Evolutionary conservation across 495 filamentous ascomycete genomes (phyloP).

Genomic region (Rusavskia elegans): DNA sequence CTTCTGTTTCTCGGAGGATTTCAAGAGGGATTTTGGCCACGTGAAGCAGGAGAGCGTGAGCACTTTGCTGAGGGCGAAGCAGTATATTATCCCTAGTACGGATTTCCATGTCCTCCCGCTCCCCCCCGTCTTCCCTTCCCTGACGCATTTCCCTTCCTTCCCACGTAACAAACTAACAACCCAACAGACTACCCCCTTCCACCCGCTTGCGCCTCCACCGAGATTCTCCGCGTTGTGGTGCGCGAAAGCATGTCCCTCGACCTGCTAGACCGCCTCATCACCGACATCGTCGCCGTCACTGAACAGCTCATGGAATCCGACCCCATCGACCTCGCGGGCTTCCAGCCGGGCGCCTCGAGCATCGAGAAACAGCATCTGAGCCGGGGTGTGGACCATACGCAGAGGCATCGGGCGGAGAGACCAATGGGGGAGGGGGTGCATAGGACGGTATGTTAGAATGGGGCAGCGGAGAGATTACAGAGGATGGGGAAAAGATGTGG

Average conservation of each 20-base stretch:
- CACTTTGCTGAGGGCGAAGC: constrained; percentile 46
- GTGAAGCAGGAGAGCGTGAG: constrained; percentile 52
- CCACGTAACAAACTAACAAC: background rate
- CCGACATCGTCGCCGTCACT: constrained; percentile 38
- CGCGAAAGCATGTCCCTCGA: constrained; percentile 56
- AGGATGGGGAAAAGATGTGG: background rate
- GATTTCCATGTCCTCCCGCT: background rate
- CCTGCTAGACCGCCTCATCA: constrained; percentile 44
- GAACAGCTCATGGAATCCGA: constrained; percentile 38
- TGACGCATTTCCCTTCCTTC: background rate
- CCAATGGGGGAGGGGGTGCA: constrained; percentile 45
- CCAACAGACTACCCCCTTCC: constrained; percentile 47
- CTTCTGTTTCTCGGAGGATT: constrained; percentile 47
- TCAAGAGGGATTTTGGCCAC: constrained; percentile 44
- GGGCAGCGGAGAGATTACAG: background rate
- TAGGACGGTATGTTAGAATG: constrained; percentile 16
- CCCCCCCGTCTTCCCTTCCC: background rate
- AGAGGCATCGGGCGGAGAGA: constrained; percentile 20
- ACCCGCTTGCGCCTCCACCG: constrained; percentile 42
- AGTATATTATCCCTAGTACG: constrained; percentile 60
- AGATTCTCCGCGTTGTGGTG: constrained; percentile 55
- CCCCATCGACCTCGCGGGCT: constrained; percentile 22
- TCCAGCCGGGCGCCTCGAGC: constrained; percentile 19
- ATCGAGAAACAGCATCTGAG: constrained; percentile 24
- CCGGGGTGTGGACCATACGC: constrained; percentile 15